Base-by-base conservation (phyloP, 495 filamentous ascomycete species). In the Trichocladium uniseriatum region DNA sequence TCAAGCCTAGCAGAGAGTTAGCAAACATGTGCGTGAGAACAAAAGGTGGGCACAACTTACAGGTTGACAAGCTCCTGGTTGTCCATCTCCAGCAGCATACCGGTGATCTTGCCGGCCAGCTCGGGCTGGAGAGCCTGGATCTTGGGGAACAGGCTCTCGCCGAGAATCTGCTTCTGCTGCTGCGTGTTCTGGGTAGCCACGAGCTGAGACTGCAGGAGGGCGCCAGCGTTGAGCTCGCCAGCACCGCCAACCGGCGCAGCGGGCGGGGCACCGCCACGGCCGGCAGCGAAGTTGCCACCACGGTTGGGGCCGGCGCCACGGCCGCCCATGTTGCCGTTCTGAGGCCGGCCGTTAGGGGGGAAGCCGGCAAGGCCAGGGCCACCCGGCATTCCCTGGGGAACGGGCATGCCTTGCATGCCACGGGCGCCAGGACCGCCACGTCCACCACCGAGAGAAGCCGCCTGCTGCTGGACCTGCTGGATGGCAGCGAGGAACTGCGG, bases 11-110 rank as follows among this genome's bases (percentile, higher is more conserved):
- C 40, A n/a, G 47, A 38, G 9, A 5, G 65, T 65, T 58, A 69
- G 63, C 21, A 48, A 56, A 37, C 24, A 34, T 15, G 50, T 20
- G 2, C 4, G 36, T 13, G 27, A 49, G 14, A 28, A 45, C 9
- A 16, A 32, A 27, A 19, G 31, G 42, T 13, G 31, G 42, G 28
- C 38, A 20, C 13, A 27, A 89, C 92, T 88, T 82, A 98, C 92
- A 99, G 77, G 67, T 84, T 84, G 61, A 99, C 71, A 53, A 99
- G 71, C 75, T 99, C 92, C 39, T 73, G 55, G 65, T 96, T 96
- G 54, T 96, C 92, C 92, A 99, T 99, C 79, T 99, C 92, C 58
- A 99, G 65, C 60, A 99, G 81, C 92, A 99, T 99, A 69, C 92
- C 92, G 51, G 92, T 99, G 63, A 99, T 96, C 83, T 99, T 99